Evolutionary conservation across 2,329 filamentous ascomycete genomes (phyloP).

Genomic region (Penicillium hesseltinei): DNA sequence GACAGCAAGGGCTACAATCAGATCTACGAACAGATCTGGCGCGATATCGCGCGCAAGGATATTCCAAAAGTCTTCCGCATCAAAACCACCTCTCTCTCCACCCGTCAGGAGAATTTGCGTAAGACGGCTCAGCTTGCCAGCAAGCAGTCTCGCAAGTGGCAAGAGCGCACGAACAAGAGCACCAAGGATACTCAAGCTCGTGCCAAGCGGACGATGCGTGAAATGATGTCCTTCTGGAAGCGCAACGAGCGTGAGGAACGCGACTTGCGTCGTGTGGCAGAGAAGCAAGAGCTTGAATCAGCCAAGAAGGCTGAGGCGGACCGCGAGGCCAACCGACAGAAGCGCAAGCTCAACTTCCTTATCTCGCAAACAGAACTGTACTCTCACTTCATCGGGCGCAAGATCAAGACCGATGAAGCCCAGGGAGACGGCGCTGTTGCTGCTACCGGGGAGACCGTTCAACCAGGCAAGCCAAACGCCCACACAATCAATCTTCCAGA

Average conservation of each 20-base stretch:
- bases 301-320: constrained; percentile 96
- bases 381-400: constrained; percentile 98
- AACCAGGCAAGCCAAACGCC: constrained; percentile 33
- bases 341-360: constrained; percentile 98
- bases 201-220: constrained; percentile 96
- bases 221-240: constrained; percentile 99
- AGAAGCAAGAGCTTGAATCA: constrained; percentile 93
- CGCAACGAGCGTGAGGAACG: constrained; percentile 96
- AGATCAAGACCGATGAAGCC: constrained; percentile 96
- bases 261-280: constrained; percentile 87
- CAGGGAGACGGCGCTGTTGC: constrained; percentile 79
- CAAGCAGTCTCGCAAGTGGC: constrained; percentile 96
- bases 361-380: constrained; percentile 99
- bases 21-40: constrained; percentile 96
- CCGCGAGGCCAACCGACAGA: constrained; percentile 93
- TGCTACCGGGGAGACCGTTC: constrained; percentile 48
- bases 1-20: constrained; percentile 93
- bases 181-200: constrained; percentile 96
- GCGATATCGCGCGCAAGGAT: constrained; percentile 89
- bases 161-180: constrained; percentile 95
- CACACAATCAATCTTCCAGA: constrained; percentile 51
- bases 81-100: constrained; percentile 79
- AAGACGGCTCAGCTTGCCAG: constrained; percentile 96
- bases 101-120: constrained; percentile 90
- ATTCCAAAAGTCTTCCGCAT: constrained; percentile 89